Base-by-base conservation (phyloP, 257 asterid genomes). In the Solanum pennellii region DNA sequence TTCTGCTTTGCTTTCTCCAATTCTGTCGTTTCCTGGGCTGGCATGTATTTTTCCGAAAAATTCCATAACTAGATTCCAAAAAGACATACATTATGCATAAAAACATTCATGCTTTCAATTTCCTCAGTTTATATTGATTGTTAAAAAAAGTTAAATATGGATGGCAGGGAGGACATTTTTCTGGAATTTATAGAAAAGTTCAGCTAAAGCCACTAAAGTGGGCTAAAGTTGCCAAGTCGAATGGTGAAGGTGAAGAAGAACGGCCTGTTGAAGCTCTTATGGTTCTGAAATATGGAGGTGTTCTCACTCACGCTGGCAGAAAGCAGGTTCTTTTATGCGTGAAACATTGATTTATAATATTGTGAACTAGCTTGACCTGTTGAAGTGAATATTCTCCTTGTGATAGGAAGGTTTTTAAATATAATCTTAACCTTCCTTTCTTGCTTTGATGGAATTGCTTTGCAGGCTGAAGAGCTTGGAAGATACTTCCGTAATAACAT, bases 231-330 rank as follows among this genome's bases (percentile, higher is more conserved):
- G 85, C 93, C 31, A 95, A 96, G 88, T 83, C 86, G 42, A 95
- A 93, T 89, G 97, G 97, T 73, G 99, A 97, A 91, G 97, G 97
- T 68, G 99, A 94, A 90, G 99, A 95, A 89, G 99, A 97, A 89
- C 92, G 90, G 86, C 99, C 99, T 77, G 92, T 92, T 3, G 99
- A 97, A 92, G 99, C 99, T 86, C 94, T 97, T 72, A 97, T 97
- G 99, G 91, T 97, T 92, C 99, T 97, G 59, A 97, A 97, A 90
- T 97, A 97, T 79, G 99, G 99, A 25, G 99, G 99, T 88, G 99
- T 97, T 90, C 99, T 97, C 87, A 97, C 99, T 59, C 99, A 97
- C 84, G 99, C 99, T 60, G 99, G 99, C 87, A 91, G 99, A 90
- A 97, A 95, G 89, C 99, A 97, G 98, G 99, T 94, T 60, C 88